phyloP scores from a whole-genome alignment of 768 basidiomycete genomes.

The Terana coerulea region DNA sequence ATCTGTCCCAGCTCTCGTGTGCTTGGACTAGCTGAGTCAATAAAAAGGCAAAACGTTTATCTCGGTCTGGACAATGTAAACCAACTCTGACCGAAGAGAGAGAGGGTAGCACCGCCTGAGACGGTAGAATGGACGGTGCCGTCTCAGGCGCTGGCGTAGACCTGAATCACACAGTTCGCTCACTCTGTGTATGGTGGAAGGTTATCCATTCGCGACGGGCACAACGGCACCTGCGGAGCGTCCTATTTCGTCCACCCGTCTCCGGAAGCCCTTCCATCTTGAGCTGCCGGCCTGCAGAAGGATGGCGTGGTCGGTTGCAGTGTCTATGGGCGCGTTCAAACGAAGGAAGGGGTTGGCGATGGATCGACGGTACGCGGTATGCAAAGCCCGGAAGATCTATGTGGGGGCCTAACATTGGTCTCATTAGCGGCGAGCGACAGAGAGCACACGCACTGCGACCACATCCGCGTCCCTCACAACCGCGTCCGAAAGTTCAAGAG shows the following conservation, averaged over 20 bases:
- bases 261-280: slow-evolving; percentile 68
- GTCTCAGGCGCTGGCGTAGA: slow-evolving; percentile 6
- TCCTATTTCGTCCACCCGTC: slow-evolving; percentile 72
- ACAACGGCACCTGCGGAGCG: slow-evolving; percentile 46
- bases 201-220: slow-evolving; percentile 7
- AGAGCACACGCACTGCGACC: slow-evolving; percentile 49
- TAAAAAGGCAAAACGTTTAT: slow-evolving; percentile 56
- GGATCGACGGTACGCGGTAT: slow-evolving; percentile 82
- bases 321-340: slow-evolving; percentile 48
- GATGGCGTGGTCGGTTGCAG: slow-evolving; percentile 46
- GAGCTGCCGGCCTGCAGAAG: slow-evolving; percentile 57
- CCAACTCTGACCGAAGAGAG: slow-evolving; percentile 9
- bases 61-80: slow-evolving; percentile 41
- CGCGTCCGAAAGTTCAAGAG: slow-evolving; percentile 74
- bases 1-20: slow-evolving; percentile 84
- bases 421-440: not conserved
- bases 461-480: slow-evolving; percentile 81
- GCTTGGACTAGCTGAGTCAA: slow-evolving; percentile 79
- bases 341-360: slow-evolving; percentile 85
- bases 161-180: slow-evolving; percentile 1
- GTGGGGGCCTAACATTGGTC: not conserved
- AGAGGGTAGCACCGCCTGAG: slow-evolving; percentile 15
- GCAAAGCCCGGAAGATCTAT: slow-evolving; percentile 85
- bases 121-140: slow-evolving; percentile 2
- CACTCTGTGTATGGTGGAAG: too few relatives aligned